These are phyloP conservation scores for Aphanomyces stellatus DNA, from an alignment of 352 stramenopile genomes.

Conservation along the genomic window DNA sequence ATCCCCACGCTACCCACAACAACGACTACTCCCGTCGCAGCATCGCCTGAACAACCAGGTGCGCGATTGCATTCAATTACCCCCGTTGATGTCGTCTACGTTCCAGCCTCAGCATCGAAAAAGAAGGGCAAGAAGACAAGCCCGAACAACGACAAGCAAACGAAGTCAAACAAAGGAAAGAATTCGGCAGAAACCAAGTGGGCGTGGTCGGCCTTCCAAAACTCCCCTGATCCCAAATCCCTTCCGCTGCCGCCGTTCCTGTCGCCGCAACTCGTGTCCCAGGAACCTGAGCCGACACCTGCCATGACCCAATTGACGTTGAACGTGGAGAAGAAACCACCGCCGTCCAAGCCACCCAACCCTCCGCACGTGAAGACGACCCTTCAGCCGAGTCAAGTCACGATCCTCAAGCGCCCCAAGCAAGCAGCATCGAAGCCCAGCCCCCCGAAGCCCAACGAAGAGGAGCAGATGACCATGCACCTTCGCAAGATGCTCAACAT, in stretches of 20 bases:
- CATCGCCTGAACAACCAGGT: neutral
- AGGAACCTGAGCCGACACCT: conserved; percentile 1
- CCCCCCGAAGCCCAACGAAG: too few relatives aligned
- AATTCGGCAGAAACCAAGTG: conserved; percentile 51
- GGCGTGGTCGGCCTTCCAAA: conserved; percentile 80
- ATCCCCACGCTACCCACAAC: neutral
- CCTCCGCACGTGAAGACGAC: too few relatives aligned
- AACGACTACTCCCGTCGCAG: neutral
- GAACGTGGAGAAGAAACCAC: conserved; percentile 7
- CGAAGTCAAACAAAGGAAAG: conserved; percentile 41
- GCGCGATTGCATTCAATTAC: neutral
- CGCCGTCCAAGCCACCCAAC: conserved; percentile 25
- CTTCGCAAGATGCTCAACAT: conserved; percentile 77
- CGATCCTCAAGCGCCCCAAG: conserved; percentile 23
- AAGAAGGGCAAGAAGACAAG: conserved; percentile 37
- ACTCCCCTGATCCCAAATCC: conserved; percentile 59
- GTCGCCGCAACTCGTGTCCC: conserved; percentile 17
- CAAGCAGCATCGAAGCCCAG: too few relatives aligned
- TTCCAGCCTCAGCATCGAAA: neutral
- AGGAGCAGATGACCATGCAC: conserved; percentile 73
- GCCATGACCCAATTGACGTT: neutral
- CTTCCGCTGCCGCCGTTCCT: conserved; percentile 71
- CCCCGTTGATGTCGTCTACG: neutral
- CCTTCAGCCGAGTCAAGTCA: conserved; percentile 13
- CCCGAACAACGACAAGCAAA: conserved; percentile 22